These are phyloP conservation scores for Boechera retrofracta DNA, from an alignment of 345 rosid genomes.

Conservation along the genomic window DNA sequence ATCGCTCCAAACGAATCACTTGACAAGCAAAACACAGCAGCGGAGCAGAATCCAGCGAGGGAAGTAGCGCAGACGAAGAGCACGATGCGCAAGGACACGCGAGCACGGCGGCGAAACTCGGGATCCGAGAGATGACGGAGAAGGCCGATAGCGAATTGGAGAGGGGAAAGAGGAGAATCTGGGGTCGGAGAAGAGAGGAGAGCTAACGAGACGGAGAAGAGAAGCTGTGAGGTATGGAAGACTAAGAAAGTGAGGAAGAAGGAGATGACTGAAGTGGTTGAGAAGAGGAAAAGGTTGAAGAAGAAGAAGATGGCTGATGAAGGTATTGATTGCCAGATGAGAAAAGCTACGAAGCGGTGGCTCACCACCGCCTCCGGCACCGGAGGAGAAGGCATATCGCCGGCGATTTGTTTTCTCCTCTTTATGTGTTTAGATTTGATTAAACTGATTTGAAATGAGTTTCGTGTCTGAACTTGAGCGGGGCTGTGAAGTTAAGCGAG, in stretches of 20 bases:
- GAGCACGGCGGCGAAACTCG: constrained; percentile 59
- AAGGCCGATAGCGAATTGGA: constrained; percentile 51
- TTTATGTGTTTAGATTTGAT: neutral
- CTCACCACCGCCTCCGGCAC: constrained; percentile 52
- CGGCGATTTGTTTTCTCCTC: neutral
- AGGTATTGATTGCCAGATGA: constrained; percentile 76
- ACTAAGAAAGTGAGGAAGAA: constrained; percentile 48
- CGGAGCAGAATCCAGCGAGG: constrained; percentile 54
- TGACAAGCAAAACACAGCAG: constrained; percentile 50
- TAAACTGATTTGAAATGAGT: constrained; percentile 20
- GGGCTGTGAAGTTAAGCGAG: constrained; percentile 16
- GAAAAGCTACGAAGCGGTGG: constrained; percentile 62
- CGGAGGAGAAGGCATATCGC: constrained; percentile 43
- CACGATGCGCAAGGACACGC: constrained; percentile 51
- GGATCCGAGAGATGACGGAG: constrained; percentile 49
- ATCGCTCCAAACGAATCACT: constrained; percentile 32
- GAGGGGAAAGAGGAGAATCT: constrained; percentile 47
- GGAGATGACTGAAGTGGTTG: constrained; percentile 31
- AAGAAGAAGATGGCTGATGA: constrained; percentile 60
- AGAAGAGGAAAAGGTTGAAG: constrained; percentile 51
- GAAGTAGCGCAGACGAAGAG: constrained; percentile 53
- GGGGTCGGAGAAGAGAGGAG: constrained; percentile 53
- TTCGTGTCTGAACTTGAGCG: constrained; percentile 28
- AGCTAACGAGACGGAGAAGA: constrained; percentile 64
- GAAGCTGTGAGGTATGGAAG: constrained; percentile 63